A percentile compares a stretch with the other conserved stretches of the same genome.
Conservation (phyloP, 768 basidiomycete genomes). For the Lactarius hengduanensis region DNA sequence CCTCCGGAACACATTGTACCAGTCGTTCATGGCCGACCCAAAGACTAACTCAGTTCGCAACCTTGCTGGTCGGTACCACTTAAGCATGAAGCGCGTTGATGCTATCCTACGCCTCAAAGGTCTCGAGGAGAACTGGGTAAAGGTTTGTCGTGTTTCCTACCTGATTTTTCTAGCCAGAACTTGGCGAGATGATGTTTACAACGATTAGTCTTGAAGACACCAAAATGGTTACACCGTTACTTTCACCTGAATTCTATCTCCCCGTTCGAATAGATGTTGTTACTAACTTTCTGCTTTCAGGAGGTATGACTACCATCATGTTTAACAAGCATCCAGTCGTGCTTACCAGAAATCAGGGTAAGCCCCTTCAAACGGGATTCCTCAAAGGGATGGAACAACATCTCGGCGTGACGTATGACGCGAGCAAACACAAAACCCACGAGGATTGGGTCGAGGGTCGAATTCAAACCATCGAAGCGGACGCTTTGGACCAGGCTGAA, state of each 20-base stretch:
- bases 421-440: slow-evolving; percentile 16
- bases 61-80: slow-evolving; percentile 58
- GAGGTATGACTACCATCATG: slow-evolving; percentile 22
- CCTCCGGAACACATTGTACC: slow-evolving; percentile 56
- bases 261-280: neutral
- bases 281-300: slow-evolving; percentile 31
- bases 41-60: slow-evolving; percentile 52
- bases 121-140: slow-evolving; percentile 65
- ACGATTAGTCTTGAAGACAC: slow-evolving; percentile 96
- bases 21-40: slow-evolving; percentile 59
- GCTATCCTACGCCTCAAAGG: slow-evolving; percentile 83
- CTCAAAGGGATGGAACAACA: slow-evolving; percentile 76
- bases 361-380: slow-evolving; percentile 77
- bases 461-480: slow-evolving; percentile 58
- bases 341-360: slow-evolving; percentile 43
- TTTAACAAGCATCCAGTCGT: slow-evolving; percentile 17
- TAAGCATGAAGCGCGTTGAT: slow-evolving; percentile 77
- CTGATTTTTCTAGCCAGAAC: slow-evolving; percentile 16
- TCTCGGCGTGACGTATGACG: slow-evolving; percentile 51
- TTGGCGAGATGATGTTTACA: slow-evolving; percentile 50
- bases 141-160: slow-evolving; percentile 49
- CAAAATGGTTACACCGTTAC: slow-evolving; percentile 61
- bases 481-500: slow-evolving; percentile 57
- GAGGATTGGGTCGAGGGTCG: slow-evolving; percentile 34
- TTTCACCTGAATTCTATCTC: slow-evolving; percentile 30